These are phyloP conservation scores for Hirschioporus abietinus DNA, from an alignment of 768 basidiomycete genomes.

Conservation along the genomic window DNA sequence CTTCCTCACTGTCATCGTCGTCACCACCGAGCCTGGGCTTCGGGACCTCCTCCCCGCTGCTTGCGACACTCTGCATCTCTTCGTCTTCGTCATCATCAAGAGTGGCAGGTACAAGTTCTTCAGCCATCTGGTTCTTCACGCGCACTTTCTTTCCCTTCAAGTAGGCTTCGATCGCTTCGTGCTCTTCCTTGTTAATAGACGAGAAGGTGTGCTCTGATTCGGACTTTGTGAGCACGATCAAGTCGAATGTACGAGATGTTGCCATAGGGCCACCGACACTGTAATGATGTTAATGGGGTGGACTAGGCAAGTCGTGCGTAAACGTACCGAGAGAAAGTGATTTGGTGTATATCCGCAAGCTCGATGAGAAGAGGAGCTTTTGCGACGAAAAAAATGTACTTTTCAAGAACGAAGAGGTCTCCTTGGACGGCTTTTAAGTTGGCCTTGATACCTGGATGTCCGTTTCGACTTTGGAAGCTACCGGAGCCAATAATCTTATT, in stretches of 20 bases:
- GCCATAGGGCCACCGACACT: conserved; percentile 84
- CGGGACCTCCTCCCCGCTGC: conserved; percentile 58
- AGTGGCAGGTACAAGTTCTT: conserved; percentile 60
- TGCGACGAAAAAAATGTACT: conserved; percentile 96
- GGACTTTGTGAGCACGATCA: conserved; percentile 80
- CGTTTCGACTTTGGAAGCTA: conserved; percentile 81
- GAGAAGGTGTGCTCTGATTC: conserved; percentile 88
- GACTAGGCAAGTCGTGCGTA: background rate
- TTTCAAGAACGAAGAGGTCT: conserved; percentile 96
- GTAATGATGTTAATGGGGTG: conserved; percentile 6
- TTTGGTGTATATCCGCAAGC: conserved; percentile 83
- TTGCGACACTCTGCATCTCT: conserved; percentile 78
- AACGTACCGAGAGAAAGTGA: conserved; percentile 74
- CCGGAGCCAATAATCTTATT: conserved; percentile 91
- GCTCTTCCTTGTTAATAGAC: conserved; percentile 94
- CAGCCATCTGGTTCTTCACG: conserved; percentile 93
- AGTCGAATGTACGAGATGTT: conserved; percentile 89
- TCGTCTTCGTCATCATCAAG: conserved; percentile 72
- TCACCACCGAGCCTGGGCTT: conserved; percentile 47
- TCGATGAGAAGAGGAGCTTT: conserved; percentile 91
- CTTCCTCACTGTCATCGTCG: conserved; percentile 77
- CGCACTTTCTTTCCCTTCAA: conserved; percentile 87
- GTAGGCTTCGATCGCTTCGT: conserved; percentile 79
- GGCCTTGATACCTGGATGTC: conserved; percentile 93
- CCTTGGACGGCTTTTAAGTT: conserved; percentile 96